Evolutionary conservation across 2,329 filamentous ascomycete genomes (phyloP), one percentile per base, ranked within the genome.

Genomic region (Alternaria triticimaculans): DNA sequence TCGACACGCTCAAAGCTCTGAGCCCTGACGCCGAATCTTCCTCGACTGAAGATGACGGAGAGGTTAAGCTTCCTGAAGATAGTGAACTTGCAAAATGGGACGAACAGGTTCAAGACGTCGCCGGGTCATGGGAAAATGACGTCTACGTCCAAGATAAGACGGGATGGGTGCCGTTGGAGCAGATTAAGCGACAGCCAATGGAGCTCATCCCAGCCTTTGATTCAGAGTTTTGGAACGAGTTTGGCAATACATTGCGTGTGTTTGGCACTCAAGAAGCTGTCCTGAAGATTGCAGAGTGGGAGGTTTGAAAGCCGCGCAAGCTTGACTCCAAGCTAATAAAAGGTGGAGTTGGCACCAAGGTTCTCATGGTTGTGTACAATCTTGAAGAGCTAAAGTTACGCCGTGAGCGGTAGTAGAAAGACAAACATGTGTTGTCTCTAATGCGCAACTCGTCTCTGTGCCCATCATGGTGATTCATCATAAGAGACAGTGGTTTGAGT

Each of bases 221-320:
- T 1, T 81, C 80, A 5, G 76, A 80, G 15, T 89, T 90, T 71
- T 90, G 88, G 88, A 70, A 77, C 5, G 74, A 84, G 10, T 88
- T 89, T 72, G 85, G 85, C 2, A 90, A 90, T 68, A 87, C 84
- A 66, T 72, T 90, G 59, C 80, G 88, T 43, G 84, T 88, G 1
- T 90, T 89, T 78, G 88, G 87, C 3, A 89, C 87, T 0, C 71
- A 82, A 50, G 87, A 90, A 74, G 81, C 65, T 10, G 69, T 77
- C 5, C 60, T 77, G 25, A 70, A 66, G 45, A 68, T 78, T 26
- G 70, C 68, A 14, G 62, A 67, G 0, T 77, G 74, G 75, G 56
- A 54, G 21, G 15, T 44, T 20, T 54, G 33, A 53, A 45, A 25
- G n/a, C 12, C 14, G 11, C 26, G 43, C 30, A 53, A 41, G 20